These are phyloP conservation scores for Fraxinus sp. DNA, from an alignment of 305 asterid genomes.

Conservation along the genomic window DNA sequence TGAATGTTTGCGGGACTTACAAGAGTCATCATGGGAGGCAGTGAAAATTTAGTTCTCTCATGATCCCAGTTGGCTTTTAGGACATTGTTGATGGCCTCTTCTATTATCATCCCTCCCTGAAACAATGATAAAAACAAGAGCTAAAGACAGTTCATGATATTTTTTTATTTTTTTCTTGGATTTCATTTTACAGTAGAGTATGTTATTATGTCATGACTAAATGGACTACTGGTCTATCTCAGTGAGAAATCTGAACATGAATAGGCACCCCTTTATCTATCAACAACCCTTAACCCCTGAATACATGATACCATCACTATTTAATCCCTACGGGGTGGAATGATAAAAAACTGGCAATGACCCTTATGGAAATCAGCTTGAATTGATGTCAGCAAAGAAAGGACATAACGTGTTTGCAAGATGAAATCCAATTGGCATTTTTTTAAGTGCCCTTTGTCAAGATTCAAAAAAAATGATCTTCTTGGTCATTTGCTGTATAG, in stretches of 20 bases:
- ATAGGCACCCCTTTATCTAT: neutral
- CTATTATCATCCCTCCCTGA: conserved; percentile 59
- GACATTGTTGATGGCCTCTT: conserved; percentile 65
- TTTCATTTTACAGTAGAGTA: neutral
- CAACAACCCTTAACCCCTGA: neutral
- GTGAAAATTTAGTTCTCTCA: conserved; percentile 72
- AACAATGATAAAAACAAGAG: conserved; percentile 18
- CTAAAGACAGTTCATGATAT: neutral
- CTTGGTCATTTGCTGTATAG: conserved; percentile 5
- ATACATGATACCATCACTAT: neutral
- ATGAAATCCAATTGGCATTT: conserved; percentile 7
- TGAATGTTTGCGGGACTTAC: conserved; percentile 47
- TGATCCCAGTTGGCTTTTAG: conserved; percentile 88
- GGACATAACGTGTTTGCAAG: conserved; percentile 6
- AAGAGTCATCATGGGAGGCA: conserved; percentile 91
- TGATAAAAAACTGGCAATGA: neutral
- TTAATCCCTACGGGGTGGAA: neutral
- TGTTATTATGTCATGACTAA: neutral
- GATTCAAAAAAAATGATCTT: neutral
- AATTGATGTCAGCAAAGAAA: neutral
- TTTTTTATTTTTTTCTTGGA: neutral
- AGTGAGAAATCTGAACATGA: neutral
- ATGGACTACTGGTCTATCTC: neutral
- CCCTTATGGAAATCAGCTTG: neutral
- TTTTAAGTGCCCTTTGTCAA: neutral